phyloP scores from a whole-genome alignment of 2,329 filamentous ascomycete genomes.

The Diaporthe sp. region DNA sequence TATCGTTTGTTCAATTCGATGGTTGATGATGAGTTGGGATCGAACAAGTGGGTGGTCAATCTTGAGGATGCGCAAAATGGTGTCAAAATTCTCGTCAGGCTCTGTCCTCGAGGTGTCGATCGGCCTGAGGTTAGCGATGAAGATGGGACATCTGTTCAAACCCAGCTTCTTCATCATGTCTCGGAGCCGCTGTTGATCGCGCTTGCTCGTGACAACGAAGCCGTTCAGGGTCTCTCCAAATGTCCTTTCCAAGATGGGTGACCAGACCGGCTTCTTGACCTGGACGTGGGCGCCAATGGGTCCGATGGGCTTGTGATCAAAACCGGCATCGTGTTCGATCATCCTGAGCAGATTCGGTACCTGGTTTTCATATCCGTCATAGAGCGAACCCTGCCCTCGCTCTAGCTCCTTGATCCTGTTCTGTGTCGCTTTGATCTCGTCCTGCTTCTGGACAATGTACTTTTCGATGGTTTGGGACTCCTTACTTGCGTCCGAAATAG shows the following conservation, averaged over 20 bases:
- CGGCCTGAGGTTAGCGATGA: conserved; percentile 68
- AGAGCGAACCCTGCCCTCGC: conserved; percentile 67
- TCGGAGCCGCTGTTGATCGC: conserved; percentile 77
- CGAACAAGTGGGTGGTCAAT: conserved; percentile 84
- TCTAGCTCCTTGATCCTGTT: conserved; percentile 62
- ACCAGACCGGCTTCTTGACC: conserved; percentile 84
- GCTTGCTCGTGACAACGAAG: conserved; percentile 84
- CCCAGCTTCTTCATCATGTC: conserved; percentile 70
- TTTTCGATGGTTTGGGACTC: conserved; percentile 45
- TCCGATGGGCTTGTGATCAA: conserved; percentile 79
- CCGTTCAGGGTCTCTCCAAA: conserved; percentile 77
- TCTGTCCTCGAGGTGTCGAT: conserved; percentile 75
- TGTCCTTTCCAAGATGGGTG: conserved; percentile 80
- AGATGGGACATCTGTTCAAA: conserved; percentile 63
- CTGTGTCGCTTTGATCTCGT: conserved; percentile 65
- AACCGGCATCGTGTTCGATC: conserved; percentile 78
- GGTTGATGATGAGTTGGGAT: conserved; percentile 85
- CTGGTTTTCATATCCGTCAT: conserved; percentile 71
- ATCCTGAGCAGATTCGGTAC: conserved; percentile 72
- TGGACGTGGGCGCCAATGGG: conserved; percentile 84
- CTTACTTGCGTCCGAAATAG: conserved; percentile 45
- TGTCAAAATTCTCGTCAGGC: conserved; percentile 78
- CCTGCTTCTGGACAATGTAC: conserved; percentile 55
- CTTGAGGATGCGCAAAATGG: conserved; percentile 82
- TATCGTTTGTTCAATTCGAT: conserved; percentile 85